Base-by-base conservation (phyloP, 1,284 basidiomycete genomes). In the Ceratobasidium sp. region DNA sequence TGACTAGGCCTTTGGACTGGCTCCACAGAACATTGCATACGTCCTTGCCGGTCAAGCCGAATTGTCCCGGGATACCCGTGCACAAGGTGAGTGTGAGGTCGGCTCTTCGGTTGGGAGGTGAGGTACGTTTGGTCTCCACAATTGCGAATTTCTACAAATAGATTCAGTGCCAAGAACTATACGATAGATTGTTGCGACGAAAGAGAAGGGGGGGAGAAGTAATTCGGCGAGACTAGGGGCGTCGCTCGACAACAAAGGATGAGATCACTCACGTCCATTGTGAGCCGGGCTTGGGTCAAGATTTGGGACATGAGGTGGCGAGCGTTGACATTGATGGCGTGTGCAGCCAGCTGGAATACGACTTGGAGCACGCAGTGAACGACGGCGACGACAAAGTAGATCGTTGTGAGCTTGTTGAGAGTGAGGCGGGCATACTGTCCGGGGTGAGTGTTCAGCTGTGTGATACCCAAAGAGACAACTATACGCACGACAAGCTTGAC, bases 311-410 rank as follows among this genome's bases (percentile, higher is more conserved):
- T 80, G 75, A 89, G 84, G 30, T 78, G 73, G 36, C 86, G 85
- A 4, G 90, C 89, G 53, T 84, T 77, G 14, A 84, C 84, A 76
- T 92, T 92, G 80, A 87, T 86, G 23, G 82, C 82, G 81, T 89
- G 90, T 16, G 89, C 90, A 73, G 85, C 84, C 62, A 84, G 84
- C 80, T 92, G 91, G 73, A 93, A 83, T 41, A 85, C 82, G 75
- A 92, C 82, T 79, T 92, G 91, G 74, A 91, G 78, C 74, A 85
- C 75, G 76, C 89, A 92, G 78, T 92, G 89, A 72, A 87, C 69
- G 69, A 90, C 72, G 39, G 91, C 89, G 79, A 92, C 90, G 60
- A 84, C 71, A 78, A 91, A 87, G 78, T 92, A 93, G 76, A 86
- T 77, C 74, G 84, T 83, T 41, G 90, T 89, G 72, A 90, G 83